Evolutionary conservation across 768 basidiomycete species (phyloP).

Genomic region (Pulveroboletus frians): DNA sequence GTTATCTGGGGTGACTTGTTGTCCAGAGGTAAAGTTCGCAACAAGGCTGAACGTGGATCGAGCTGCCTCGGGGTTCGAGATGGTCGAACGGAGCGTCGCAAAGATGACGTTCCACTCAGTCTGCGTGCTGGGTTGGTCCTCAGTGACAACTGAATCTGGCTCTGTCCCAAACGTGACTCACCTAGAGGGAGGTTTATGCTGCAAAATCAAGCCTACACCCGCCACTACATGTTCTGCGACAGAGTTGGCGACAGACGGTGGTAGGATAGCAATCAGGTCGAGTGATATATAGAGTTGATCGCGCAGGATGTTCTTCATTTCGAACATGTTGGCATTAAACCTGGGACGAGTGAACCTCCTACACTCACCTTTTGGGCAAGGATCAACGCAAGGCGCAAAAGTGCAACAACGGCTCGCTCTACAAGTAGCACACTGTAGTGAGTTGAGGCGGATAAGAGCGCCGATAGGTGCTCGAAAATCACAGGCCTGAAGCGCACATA

Average conservation of each 20-base stretch:
- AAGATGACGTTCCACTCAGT: constrained; percentile 97
- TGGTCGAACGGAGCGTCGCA: constrained; percentile 78
- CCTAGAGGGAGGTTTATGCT: constrained; percentile 70
- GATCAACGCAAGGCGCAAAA: constrained; percentile 79
- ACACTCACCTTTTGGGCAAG: constrained; percentile 68
- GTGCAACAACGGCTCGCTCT: constrained; percentile 87
- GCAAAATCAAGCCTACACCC: constrained; percentile 75
- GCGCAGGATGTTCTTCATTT: constrained; percentile 63
- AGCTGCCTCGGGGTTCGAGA: constrained; percentile 82
- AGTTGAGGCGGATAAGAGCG: constrained; percentile 66
- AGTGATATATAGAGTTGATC: constrained; percentile 95
- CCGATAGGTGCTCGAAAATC: constrained; percentile 88
- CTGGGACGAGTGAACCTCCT: background rate
- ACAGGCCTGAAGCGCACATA: constrained; percentile 63
- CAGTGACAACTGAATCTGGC: background rate
- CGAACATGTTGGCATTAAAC: background rate
- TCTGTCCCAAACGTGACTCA: background rate
- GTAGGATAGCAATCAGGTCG: constrained; percentile 80
- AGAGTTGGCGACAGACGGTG: constrained; percentile 66
- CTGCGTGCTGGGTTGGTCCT: constrained; percentile 52
- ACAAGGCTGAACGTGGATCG: constrained; percentile 80
- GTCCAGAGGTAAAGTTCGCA: constrained; percentile 51
- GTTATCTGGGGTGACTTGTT: constrained; percentile 70
- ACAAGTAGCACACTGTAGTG: constrained; percentile 89
- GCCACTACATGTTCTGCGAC: constrained; percentile 90